Evolutionary conservation across 768 basidiomycete genomes (phyloP).

Genomic region (Boletus sp.): DNA sequence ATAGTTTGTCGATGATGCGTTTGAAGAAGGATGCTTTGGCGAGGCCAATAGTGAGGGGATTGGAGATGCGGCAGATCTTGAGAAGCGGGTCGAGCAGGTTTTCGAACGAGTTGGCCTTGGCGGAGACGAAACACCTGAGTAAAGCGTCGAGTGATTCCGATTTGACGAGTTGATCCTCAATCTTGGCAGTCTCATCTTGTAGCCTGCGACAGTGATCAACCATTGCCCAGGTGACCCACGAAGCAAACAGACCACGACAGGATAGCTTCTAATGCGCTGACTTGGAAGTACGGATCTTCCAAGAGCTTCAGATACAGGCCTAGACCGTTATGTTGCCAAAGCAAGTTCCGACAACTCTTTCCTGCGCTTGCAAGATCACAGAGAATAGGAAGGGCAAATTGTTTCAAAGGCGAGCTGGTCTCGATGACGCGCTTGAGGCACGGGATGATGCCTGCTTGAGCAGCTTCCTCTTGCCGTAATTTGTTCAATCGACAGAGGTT

Average conservation of each 20-base stretch:
- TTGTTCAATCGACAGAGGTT: slow-evolving; percentile 95
- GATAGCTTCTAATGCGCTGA: slow-evolving; percentile 87
- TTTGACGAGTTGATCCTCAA: slow-evolving; percentile 85
- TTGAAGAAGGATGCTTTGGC: slow-evolving; percentile 83
- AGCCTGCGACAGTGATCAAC: slow-evolving; percentile 52
- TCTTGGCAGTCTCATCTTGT: slow-evolving; percentile 90
- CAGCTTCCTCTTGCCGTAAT: slow-evolving; percentile 93
- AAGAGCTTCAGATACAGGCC: slow-evolving; percentile 72
- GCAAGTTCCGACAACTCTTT: slow-evolving; percentile 81
- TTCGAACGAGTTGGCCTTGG: slow-evolving; percentile 89
- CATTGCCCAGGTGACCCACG: not conserved
- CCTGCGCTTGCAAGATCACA: slow-evolving; percentile 96
- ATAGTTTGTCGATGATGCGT: slow-evolving; percentile 80
- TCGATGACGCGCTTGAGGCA: slow-evolving; percentile 86
- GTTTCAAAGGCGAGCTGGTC: slow-evolving; percentile 87
- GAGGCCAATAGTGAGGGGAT: slow-evolving; percentile 67
- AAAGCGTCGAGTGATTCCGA: slow-evolving; percentile 60
- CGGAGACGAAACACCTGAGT: slow-evolving; percentile 74
- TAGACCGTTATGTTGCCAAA: slow-evolving; percentile 96
- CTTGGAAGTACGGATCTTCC: slow-evolving; percentile 87
- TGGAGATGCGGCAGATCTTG: slow-evolving; percentile 85
- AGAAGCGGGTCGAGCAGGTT: slow-evolving; percentile 89
- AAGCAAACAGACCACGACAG: slow-evolving; percentile 67
- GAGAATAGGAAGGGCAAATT: slow-evolving; percentile 94
- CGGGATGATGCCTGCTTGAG: slow-evolving; percentile 92